phyloP scores from a whole-genome alignment of 257 asterid genomes.

The Salvia hispanica region DNA sequence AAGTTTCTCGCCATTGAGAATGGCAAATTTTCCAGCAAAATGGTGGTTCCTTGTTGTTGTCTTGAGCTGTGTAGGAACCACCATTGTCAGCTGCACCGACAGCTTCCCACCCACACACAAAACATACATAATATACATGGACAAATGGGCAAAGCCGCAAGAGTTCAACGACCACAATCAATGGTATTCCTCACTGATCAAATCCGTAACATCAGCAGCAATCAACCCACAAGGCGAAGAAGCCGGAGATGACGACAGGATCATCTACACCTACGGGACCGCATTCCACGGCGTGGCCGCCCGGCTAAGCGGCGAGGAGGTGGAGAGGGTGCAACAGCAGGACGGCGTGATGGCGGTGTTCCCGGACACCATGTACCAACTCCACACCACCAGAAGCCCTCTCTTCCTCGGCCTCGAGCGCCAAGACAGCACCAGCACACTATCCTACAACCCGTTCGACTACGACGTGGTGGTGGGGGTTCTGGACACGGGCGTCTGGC shows the following conservation, averaged over 20 bases:
- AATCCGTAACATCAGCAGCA: slow-evolving; percentile 41
- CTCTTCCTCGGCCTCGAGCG: slow-evolving; percentile 71
- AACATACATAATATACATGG: slow-evolving; percentile 73
- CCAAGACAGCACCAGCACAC: slow-evolving; percentile 37
- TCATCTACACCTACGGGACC: slow-evolving; percentile 66
- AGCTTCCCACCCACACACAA: slow-evolving; percentile 25
- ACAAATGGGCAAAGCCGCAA: slow-evolving; percentile 69
- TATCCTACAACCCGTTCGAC: slow-evolving; percentile 35
- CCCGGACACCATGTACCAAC: slow-evolving; percentile 64
- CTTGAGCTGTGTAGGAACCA: slow-evolving; percentile 27
- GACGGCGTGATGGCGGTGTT: slow-evolving; percentile 60
- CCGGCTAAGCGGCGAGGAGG: slow-evolving; percentile 56
- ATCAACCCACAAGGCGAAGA: not conserved
- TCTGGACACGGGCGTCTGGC: slow-evolving; percentile 92
- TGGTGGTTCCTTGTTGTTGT: slow-evolving; percentile 41
- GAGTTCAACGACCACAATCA: slow-evolving; percentile 54
- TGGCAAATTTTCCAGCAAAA: slow-evolving; percentile 45
- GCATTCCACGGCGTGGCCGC: slow-evolving; percentile 93
- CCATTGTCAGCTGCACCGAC: slow-evolving; percentile 12
- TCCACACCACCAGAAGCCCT: slow-evolving; percentile 94
- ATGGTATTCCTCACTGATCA: slow-evolving; percentile 75
- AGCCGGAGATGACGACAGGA: slow-evolving; percentile 41
- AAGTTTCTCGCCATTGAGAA: slow-evolving; percentile 20
- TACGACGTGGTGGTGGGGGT: slow-evolving; percentile 77
- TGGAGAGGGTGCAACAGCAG: slow-evolving; percentile 33